Conservation (phyloP, 805 yeast genomes). For the Candida coquimbonensis region DNA sequence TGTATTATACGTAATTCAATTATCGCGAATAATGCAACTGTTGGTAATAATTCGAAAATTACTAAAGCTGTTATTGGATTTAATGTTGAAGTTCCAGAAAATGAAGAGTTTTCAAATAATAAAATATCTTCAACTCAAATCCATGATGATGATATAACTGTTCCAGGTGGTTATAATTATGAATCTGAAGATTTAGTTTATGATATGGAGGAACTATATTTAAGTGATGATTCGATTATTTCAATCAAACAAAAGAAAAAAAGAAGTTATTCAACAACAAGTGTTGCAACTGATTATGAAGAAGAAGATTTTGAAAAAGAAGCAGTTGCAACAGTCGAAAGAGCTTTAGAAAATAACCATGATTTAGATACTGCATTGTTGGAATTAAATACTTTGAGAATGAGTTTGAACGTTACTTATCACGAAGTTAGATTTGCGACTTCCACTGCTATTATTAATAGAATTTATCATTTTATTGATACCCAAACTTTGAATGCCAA, state of each 20-base stretch:
- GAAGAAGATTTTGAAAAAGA: slow-evolving; percentile 81
- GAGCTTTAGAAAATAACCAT: slow-evolving; percentile 90
- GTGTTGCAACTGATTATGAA: slow-evolving; percentile 41
- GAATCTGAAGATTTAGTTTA: slow-evolving; percentile 36
- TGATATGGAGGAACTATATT: slow-evolving; percentile 38
- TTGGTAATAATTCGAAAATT: slow-evolving; percentile 47
- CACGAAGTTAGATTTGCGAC: slow-evolving; percentile 89
- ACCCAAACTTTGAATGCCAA: slow-evolving; percentile 73
- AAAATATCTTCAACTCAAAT: slow-evolving; percentile 6
- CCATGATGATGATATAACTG: slow-evolving; percentile 15
- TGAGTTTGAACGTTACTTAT: slow-evolving; percentile 95
- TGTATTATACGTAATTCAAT: slow-evolving; percentile 54
- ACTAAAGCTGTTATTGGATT: slow-evolving; percentile 76
- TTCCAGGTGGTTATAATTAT: slow-evolving; percentile 27
- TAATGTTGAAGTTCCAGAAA: slow-evolving; percentile 52
- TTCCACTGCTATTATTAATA: slow-evolving; percentile 56
- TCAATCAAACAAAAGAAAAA: slow-evolving; percentile 40
- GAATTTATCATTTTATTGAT: slow-evolving; percentile 66
- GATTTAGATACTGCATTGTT: slow-evolving; percentile 87
- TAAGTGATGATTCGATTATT: slow-evolving; percentile 54
- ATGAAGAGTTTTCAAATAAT: slow-evolving; percentile 5
- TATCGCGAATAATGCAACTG: slow-evolving; percentile 55
- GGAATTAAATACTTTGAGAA: slow-evolving; percentile 88
- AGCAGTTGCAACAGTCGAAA: slow-evolving; percentile 87
- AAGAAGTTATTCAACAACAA: slow-evolving; percentile 34